Percentiles rank a stretch among this genome's conserved stretches.
phyloP scores from a whole-genome alignment of 1,284 basidiomycete species.

The Pascua guehoae region DNA sequence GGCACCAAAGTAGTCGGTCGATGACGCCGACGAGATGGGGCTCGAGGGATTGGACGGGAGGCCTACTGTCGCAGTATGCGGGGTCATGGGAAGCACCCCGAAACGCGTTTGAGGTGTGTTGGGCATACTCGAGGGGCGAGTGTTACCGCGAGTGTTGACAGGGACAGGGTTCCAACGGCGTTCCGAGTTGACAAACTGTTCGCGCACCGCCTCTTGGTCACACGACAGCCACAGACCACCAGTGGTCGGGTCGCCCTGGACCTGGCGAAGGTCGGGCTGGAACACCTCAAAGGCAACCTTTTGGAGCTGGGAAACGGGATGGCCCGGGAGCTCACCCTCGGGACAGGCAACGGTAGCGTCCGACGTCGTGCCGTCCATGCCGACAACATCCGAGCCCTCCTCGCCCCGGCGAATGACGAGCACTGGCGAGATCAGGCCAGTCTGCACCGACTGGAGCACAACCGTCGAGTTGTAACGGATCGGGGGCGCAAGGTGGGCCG shows the following conservation, averaged over 20 bases:
- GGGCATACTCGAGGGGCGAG: constrained; percentile 31
- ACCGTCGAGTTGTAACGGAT: constrained; percentile 96
- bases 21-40: constrained; percentile 34
- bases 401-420: constrained; percentile 92
- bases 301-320: constrained; percentile 91
- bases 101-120: constrained; percentile 39
- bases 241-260: constrained; percentile 22
- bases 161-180: constrained; percentile 32
- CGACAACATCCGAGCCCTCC: constrained; percentile 81
- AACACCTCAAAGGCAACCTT: constrained; percentile 88
- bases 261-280: constrained; percentile 51
- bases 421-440: constrained; percentile 86
- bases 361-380: constrained; percentile 57
- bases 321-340: constrained; percentile 81
- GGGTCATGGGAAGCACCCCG: constrained; percentile 47
- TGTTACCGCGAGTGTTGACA: constrained; percentile 5
- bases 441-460: constrained; percentile 88
- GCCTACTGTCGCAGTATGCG: constrained; percentile 27
- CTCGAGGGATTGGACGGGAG: constrained; percentile 41
- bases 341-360: constrained; percentile 53
- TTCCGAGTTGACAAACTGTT: constrained; percentile 28
- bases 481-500: constrained; percentile 52
- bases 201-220: constrained; percentile 35
- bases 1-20: constrained; percentile 40
- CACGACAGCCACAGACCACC: constrained; percentile 43